Base-by-base conservation (phyloP, 208 protist genomes). In the Crithidia thermophila region DNA sequence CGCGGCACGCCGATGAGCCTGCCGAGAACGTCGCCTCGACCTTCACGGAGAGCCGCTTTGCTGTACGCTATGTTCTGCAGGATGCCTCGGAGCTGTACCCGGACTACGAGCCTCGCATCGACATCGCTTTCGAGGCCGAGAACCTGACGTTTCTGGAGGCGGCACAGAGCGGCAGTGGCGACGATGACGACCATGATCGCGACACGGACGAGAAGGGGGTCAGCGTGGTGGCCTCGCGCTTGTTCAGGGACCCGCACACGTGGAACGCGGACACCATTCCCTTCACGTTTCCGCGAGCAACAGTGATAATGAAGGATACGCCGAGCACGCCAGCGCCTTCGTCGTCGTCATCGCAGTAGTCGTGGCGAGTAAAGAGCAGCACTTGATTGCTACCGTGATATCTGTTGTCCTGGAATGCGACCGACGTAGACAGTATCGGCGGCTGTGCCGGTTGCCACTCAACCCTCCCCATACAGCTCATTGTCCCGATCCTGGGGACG, bases 31-130 rank as follows among this genome's bases (percentile, higher is more conserved):
- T 49, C n/a, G 28, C 59, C 11, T 37, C 51, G 14, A 55, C 43
- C 25, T 73, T 64, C 23, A 79, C 72, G 53, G 60, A 73, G 59
- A 79, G 65, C 33, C 69, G 69, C 46, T 75, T 75, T 59, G 69
- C 69, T 2, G 69, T 69, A 39, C 55, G 60, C 8, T 75, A 69
- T 55, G 43, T 75, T 0, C 47, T 79, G 31, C 61, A 72, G 33
- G 65, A 72, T 18, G 60, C 53, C 11, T 37, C 27, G 23, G 74
- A 80, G 43, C 31, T 80, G 28, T 80, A 80, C 45, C 66, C 66
- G 16, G 33, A 67, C 45, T 67, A 75, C 39, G 62, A 71, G 30
- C 50, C 65, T 2, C 71, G 51, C n/a, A 49, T 66, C 33, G 34
- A 67, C 36, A 40, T 72, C 8, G 25, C 20, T 7, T 51, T 67